phyloP scores from a whole-genome alignment of 345 rosid species.

The Dovyalis caffra region DNA sequence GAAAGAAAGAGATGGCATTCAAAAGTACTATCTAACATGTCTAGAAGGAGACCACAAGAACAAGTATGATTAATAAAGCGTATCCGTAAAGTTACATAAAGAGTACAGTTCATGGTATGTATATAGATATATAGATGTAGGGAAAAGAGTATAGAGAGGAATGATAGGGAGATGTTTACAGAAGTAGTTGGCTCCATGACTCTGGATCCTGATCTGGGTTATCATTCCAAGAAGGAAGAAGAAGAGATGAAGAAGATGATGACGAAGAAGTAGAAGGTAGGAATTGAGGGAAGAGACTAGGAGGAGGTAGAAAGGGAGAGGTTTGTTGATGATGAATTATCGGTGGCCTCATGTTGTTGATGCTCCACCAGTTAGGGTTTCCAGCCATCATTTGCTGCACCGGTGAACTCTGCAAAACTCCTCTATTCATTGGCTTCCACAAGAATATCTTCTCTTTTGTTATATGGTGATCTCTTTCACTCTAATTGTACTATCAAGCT shows the following conservation, averaged over 20 bases:
- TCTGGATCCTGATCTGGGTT: slow-evolving; percentile 66
- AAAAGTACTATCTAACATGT: not conserved
- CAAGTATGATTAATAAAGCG: not conserved
- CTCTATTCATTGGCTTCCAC: slow-evolving; percentile 57
- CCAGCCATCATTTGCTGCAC: slow-evolving; percentile 81
- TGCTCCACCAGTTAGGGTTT: slow-evolving; percentile 87
- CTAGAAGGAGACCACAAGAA: not conserved
- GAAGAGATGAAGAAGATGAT: slow-evolving; percentile 51
- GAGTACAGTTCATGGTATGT: too few species aligned
- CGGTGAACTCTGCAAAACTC: slow-evolving; percentile 72
- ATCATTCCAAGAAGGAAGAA: slow-evolving; percentile 55
- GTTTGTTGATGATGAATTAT: slow-evolving; percentile 35
- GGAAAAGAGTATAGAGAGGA: too few species aligned
- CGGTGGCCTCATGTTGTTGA: slow-evolving; percentile 63
- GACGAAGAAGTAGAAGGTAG: slow-evolving; percentile 41
- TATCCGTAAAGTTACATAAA: not conserved
- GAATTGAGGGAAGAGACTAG: slow-evolving; percentile 33
- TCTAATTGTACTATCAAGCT: slow-evolving; percentile 4
- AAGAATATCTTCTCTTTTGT: not conserved
- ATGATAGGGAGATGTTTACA: too few species aligned
- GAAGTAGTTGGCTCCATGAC: slow-evolving; percentile 82
- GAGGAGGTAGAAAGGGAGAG: slow-evolving; percentile 36
- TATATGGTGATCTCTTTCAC: slow-evolving; percentile 9
- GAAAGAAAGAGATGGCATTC: not conserved
- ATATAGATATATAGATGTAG: too few species aligned